These are phyloP conservation scores for Cornus suecica DNA, from an alignment of 148 eudicot genomes.

Conservation along the genomic window DNA sequence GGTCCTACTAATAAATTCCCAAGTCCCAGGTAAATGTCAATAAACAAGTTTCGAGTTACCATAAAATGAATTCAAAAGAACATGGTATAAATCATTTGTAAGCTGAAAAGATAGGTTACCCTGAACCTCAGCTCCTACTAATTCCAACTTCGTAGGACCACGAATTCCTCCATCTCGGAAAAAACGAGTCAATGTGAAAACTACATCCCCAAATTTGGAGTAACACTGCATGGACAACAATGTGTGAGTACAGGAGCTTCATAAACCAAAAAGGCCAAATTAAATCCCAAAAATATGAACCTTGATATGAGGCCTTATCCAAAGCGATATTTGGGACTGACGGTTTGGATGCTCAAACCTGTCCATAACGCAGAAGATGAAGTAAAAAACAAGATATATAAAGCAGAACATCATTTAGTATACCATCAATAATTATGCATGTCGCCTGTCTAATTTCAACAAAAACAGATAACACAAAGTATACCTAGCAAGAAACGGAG, in stretches of 20 bases:
- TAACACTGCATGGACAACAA: conserved; percentile 59
- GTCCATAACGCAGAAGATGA: conserved; percentile 17
- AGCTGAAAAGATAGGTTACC: conserved; percentile 36
- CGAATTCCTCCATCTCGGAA: conserved; percentile 64
- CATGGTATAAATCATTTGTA: not conserved
- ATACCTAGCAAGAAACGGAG: not conserved
- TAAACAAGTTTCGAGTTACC: not conserved
- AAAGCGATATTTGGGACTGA: conserved; percentile 78
- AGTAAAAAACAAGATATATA: conserved; percentile 3
- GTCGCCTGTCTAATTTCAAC: not conserved
- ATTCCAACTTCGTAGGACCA: conserved; percentile 51
- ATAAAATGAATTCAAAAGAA: not conserved
- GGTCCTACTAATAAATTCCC: not conserved
- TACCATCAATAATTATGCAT: not conserved
- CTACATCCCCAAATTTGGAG: conserved; percentile 87
- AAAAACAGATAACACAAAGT: not conserved
- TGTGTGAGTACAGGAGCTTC: not conserved
- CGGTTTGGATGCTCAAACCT: conserved; percentile 77
- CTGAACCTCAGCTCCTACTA: conserved; percentile 22
- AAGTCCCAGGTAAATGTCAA: not conserved
- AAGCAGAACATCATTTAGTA: not conserved
- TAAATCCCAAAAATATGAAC: conserved; percentile 32
- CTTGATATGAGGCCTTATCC: conserved; percentile 98
- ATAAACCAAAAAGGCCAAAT: not conserved
- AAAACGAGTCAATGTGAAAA: conserved; percentile 85